These are phyloP conservation scores for Ceratobasidium sp. DNA, from an alignment of 1,284 basidiomycete species.

Conservation along the genomic window DNA sequence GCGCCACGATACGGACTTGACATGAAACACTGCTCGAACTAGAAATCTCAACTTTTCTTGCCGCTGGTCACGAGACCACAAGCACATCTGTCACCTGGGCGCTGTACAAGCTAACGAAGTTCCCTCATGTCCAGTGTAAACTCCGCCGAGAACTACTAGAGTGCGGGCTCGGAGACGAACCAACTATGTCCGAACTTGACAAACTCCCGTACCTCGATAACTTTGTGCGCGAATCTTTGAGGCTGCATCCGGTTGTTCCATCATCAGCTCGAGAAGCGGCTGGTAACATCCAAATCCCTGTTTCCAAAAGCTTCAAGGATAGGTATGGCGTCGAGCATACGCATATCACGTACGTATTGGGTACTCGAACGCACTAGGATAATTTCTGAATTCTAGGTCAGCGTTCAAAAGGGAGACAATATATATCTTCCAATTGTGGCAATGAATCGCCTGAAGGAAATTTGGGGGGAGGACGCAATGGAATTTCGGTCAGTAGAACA, in stretches of 20 bases:
- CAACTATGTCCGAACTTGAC: constrained; percentile 58
- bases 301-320: constrained; percentile 54
- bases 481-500: constrained; percentile 39
- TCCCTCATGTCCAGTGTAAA: constrained; percentile 71
- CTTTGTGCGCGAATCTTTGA: constrained; percentile 54
- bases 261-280: constrained; percentile 52
- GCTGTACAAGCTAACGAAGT: constrained; percentile 71
- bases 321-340: constrained; percentile 53
- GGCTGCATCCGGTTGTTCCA: constrained; percentile 52
- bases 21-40: constrained; percentile 51
- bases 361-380: background rate
- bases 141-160: constrained; percentile 75
- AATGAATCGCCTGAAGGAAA: constrained; percentile 62
- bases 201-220: constrained; percentile 57
- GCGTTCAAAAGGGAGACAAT: constrained; percentile 62
- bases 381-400: constrained; percentile 47
- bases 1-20: constrained; percentile 46
- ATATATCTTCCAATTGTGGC: constrained; percentile 66
- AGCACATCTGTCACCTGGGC: constrained; percentile 70
- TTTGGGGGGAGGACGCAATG: constrained; percentile 70
- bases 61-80: constrained; percentile 78
- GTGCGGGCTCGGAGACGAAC: constrained; percentile 59
- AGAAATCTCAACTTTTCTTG: constrained; percentile 49
- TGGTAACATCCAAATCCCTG: constrained; percentile 55
- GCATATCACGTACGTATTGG: constrained; percentile 55